Base-by-base conservation (phyloP, 495 filamentous ascomycete genomes). In the Annulohypoxylon stygium region DNA sequence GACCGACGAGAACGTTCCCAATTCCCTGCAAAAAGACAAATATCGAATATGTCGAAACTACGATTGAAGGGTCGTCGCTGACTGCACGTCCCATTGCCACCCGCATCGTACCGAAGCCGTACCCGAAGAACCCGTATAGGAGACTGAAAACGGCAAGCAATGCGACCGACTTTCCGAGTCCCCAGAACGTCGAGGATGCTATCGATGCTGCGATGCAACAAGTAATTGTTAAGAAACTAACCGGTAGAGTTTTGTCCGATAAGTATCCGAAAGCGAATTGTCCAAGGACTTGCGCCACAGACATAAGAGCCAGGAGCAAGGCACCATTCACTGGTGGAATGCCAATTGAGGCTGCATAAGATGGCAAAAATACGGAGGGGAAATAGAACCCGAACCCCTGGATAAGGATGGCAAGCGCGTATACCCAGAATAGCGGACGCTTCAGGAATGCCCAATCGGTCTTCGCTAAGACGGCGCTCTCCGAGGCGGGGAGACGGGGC, bases 111-210 rank as follows among this genome's bases (percentile, higher is more conserved):
- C 57, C 57, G 30, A 43, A 60, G 8, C 57, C 57, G 16, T 43
- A 60, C 18, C 57, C 57, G 57, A 60, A 60, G n/a, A 60, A 60
- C 9, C 57, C 57, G 18, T 60, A 60, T 2, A 60, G 20, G 26
- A 60, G 57, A 14, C 57, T 60, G 18, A 60, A 60, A 3, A 60
- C 36, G 1, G 36, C 36, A 11, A 60, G 12, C 20, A 60, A 12
- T 5, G 36, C 57, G 18, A 60, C 23, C 9, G 57, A 60, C 8
- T 43, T 60, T 4, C 36, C 34, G 4, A 60, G 6, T 2, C 57
- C 57, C 57, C 57, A 60, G 9, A 60, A 43, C 20, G 57, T 60
- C 16, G 12, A 26, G 12, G 36, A 60, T 1, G 57, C 57, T 7
- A 60, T 0, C 12, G 57, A 16, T n/a, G 57, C 37, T 10, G 18